Evolutionary conservation across 176 grass and related monocot genomes (phyloP).

Genomic region (Sorghum bicolor): DNA sequence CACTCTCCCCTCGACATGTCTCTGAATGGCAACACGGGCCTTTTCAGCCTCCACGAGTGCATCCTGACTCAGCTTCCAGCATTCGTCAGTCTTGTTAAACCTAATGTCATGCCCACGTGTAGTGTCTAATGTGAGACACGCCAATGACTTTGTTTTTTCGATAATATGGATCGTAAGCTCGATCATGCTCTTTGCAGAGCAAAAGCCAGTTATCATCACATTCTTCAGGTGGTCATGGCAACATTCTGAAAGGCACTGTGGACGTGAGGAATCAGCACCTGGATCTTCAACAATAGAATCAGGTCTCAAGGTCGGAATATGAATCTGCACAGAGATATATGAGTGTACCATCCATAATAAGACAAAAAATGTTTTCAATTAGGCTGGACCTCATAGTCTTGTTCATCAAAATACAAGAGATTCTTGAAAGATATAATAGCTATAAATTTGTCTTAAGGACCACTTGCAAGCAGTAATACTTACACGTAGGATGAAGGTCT

Average conservation of each 20-base stretch:
- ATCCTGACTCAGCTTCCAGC: background rate
- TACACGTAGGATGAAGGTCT: background rate
- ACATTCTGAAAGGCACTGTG: background rate
- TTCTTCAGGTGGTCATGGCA: background rate
- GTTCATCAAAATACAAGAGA: background rate
- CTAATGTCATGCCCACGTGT: background rate
- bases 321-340: background rate
- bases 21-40: background rate
- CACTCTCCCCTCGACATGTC: constrained; percentile 12
- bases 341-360: background rate
- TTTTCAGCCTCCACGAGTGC: background rate
- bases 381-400: background rate
- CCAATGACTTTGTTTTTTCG: background rate
- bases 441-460: background rate
- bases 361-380: background rate
- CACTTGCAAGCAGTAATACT: background rate
- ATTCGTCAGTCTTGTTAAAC: background rate
- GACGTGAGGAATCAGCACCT: background rate
- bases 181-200: background rate
- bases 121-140: constrained; percentile 6
- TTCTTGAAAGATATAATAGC: background rate
- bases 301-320: background rate
- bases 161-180: background rate
- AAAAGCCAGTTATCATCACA: background rate
- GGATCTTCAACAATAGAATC: background rate